These are phyloP conservation scores for Xylariaceae sp. DNA, from an alignment of 2,329 filamentous ascomycete genomes.

Conservation along the genomic window DNA sequence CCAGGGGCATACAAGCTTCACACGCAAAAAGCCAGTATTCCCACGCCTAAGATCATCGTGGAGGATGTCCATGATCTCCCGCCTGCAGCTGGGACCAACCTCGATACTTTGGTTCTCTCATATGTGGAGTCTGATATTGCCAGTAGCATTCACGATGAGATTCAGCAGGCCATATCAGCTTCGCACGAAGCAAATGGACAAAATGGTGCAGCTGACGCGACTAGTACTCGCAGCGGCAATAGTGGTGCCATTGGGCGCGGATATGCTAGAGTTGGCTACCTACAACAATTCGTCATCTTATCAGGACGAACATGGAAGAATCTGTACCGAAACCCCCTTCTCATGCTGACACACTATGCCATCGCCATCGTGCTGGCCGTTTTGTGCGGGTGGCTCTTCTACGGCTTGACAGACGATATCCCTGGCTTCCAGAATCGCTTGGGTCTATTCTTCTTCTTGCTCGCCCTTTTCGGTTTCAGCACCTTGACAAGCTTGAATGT, in stretches of 20 bases:
- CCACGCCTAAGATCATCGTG: conserved; percentile 55
- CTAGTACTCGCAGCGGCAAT: conserved; percentile 46
- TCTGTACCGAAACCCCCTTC: conserved; percentile 91
- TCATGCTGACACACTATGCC: conserved; percentile 98
- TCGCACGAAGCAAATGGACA: conserved; percentile 65
- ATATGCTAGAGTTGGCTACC: conserved; percentile 75
- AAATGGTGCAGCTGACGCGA: conserved; percentile 43
- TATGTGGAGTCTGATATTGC: conserved; percentile 79
- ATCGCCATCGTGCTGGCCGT: conserved; percentile 94
- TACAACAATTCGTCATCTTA: conserved; percentile 82
- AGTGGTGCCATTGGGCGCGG: conserved; percentile 65
- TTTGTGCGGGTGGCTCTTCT: conserved; percentile 92
- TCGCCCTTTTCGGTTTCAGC: conserved; percentile 94
- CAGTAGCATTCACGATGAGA: conserved; percentile 69
- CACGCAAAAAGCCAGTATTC: conserved; percentile 37
- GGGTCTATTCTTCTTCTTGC: conserved; percentile 94
- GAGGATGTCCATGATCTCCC: conserved; percentile 68
- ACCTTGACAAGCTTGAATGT: conserved; percentile 91
- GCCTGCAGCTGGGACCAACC: conserved; percentile 65
- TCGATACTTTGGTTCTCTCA: conserved; percentile 74
- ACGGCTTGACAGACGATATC: conserved; percentile 92
- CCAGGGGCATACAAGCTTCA: conserved; percentile 49
- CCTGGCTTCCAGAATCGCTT: conserved; percentile 96
- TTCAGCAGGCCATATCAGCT: conserved; percentile 61
- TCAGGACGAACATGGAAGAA: conserved; percentile 94